Base-by-base conservation (phyloP, 2,329 filamentous ascomycete genomes). In the Beauveria australis region DNA sequence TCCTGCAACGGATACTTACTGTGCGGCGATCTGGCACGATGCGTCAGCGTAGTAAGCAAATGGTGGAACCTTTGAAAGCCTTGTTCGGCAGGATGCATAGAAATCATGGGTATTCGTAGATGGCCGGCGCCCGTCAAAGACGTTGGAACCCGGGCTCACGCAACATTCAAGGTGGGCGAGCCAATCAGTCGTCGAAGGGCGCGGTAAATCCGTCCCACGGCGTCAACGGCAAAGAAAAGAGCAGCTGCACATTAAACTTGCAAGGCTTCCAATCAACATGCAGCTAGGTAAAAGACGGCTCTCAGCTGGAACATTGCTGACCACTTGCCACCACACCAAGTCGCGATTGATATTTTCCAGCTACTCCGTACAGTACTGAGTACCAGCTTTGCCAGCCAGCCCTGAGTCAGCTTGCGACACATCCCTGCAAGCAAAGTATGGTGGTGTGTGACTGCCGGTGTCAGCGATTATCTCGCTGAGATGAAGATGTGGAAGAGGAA, bases 321-420 rank as follows among this genome's bases (percentile, higher is more conserved):
- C 53, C 53, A 37, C 28, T 52, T 22, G 26, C 41, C 24, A 49
- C 41, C 24, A 49, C 46, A 26, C 30, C 22, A 10, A 46, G 41
- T 19, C 40, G 48, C 14, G n/a, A 6, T 43, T 40, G 33, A 28
- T 22, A 28, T 41, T 59, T 37, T 37, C 12, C 33, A 37, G 33
- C 33, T 24, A 5, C 3, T n/a, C n/a, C n/a, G 3, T 24, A 24
- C 24, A 24, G 24, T 24, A 24, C 24, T 4, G 5, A 24, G 24
- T 24, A 24, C 24, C 24, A 24, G 22, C 22, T 22, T 22, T 18
- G 43, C 30, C 16, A 24, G 24, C 37, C 57, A 53, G 57, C 57
- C 57, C 53, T n/a, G 57, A 59, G 57, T 59, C 49, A 59, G 57
- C 48, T 59, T 26, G 40, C 18, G 41, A 41, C 24, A 18, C 46